Percentiles rank a stretch among this genome's conserved stretches.
Conservation (phyloP, 495 filamentous ascomycete genomes). For the Hypoxylon intermedium region DNA sequence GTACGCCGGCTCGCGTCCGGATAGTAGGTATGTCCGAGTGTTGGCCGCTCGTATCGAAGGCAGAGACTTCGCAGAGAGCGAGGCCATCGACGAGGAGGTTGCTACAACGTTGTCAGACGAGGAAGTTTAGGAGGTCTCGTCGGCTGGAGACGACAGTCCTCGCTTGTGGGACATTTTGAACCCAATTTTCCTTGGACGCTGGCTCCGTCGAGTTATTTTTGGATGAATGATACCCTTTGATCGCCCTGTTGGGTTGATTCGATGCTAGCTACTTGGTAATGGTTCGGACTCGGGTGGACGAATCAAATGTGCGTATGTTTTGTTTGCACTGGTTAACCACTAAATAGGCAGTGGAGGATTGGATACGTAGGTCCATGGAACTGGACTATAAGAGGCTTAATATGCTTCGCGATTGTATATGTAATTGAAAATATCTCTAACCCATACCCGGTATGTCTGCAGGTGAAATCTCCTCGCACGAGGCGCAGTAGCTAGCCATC, state of each 20-base stretch:
- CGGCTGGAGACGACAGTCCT: background rate
- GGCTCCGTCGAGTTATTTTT: slow-evolving; percentile 1
- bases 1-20: slow-evolving; percentile 54
- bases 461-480: too few relatives aligned
- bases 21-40: slow-evolving; percentile 43
- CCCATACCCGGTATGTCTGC: too few relatives aligned
- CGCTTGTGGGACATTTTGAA: slow-evolving; percentile 7
- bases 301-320: slow-evolving; percentile 1
- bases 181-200: slow-evolving; percentile 1
- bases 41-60: slow-evolving; percentile 25
- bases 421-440: background rate
- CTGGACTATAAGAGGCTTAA: background rate
- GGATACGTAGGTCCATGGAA: background rate
- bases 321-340: background rate
- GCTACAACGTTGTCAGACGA: slow-evolving; percentile 23
- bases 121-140: slow-evolving; percentile 14
- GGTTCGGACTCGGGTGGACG: background rate
- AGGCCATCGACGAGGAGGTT: slow-evolving; percentile 23
- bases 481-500: too few relatives aligned
- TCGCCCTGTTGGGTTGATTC: background rate
- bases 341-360: background rate
- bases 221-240: slow-evolving; percentile 23
- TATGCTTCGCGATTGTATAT: background rate
- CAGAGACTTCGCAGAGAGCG: slow-evolving; percentile 11
- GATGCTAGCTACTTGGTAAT: background rate